Percentiles rank a stretch among this genome's conserved stretches.
These are phyloP conservation scores for Podospora anserina DNA, from an alignment of 495 filamentous ascomycete genomes.

Conservation along the genomic window DNA sequence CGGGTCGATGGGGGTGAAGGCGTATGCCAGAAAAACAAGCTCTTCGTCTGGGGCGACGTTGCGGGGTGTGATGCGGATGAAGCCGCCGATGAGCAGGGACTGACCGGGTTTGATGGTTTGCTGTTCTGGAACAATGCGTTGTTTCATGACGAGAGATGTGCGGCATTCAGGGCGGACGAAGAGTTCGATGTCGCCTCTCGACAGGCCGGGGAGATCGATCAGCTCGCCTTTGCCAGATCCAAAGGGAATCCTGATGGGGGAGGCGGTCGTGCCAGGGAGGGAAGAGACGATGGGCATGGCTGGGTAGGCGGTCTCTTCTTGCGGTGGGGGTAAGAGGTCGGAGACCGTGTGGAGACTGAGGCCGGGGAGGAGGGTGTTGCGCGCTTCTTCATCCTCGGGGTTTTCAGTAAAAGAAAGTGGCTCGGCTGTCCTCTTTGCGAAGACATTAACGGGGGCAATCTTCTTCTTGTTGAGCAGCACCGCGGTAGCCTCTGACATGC, in stretches of 20 bases:
- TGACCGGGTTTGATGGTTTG: slow-evolving; percentile 69
- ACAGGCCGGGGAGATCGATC: slow-evolving; percentile 85
- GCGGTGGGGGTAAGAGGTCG: slow-evolving; percentile 70
- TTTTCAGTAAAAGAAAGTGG: slow-evolving; percentile 10
- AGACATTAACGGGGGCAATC: slow-evolving; percentile 33
- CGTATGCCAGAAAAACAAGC: slow-evolving; percentile 64
- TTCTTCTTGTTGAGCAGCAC: slow-evolving; percentile 27
- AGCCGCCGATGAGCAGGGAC: slow-evolving; percentile 80
- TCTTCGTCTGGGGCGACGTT: slow-evolving; percentile 44
- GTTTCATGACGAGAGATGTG: slow-evolving; percentile 69
- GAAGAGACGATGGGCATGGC: slow-evolving; percentile 78
- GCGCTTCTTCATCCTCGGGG: slow-evolving; percentile 20
- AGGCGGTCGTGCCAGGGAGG: slow-evolving; percentile 89
- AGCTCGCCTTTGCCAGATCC: slow-evolving; percentile 81
- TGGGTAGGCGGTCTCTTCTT: slow-evolving; percentile 67
- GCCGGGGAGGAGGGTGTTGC: slow-evolving; percentile 23
- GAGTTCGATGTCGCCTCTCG: slow-evolving; percentile 64
- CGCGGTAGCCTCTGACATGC: slow-evolving; percentile 31
- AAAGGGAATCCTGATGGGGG: slow-evolving; percentile 86
- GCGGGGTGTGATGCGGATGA: slow-evolving; percentile 81
- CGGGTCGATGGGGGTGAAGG: slow-evolving; percentile 69
- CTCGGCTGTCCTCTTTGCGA: slow-evolving; percentile 23
- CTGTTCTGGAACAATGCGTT: slow-evolving; percentile 64
- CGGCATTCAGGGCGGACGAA: slow-evolving; percentile 64
- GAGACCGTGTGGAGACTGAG: slow-evolving; percentile 27